These are phyloP conservation scores for Chalciporus piperatus DNA, from an alignment of 768 basidiomycete species.

Conservation along the genomic window DNA sequence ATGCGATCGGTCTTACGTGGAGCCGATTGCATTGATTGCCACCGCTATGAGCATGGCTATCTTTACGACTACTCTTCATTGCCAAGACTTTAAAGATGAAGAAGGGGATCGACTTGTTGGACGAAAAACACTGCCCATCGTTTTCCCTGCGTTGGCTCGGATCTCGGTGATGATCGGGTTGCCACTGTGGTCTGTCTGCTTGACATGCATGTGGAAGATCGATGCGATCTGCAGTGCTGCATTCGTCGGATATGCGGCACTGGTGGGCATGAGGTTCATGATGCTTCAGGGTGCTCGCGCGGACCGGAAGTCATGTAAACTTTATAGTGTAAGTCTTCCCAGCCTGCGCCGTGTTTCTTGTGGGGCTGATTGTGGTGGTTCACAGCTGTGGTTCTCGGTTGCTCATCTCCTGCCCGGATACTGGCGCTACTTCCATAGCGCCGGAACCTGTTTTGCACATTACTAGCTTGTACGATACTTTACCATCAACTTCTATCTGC, in stretches of 20 bases:
- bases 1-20: constrained; percentile 20
- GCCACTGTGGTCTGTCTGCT: constrained; percentile 30
- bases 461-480: constrained; percentile 12
- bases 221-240: constrained; percentile 25
- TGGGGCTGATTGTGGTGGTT: background rate
- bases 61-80: constrained; percentile 36
- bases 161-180: constrained; percentile 25
- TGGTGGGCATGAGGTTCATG: constrained; percentile 28
- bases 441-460: constrained; percentile 7
- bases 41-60: constrained; percentile 30
- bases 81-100: constrained; percentile 39
- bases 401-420: constrained; percentile 31
- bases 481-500: constrained; percentile 5
- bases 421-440: constrained; percentile 26
- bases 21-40: constrained; percentile 27
- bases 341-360: background rate
- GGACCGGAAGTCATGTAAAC: constrained; percentile 27
- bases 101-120: constrained; percentile 40
- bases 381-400: constrained; percentile 32
- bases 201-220: constrained; percentile 26
- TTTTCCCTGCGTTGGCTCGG: constrained; percentile 34
- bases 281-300: constrained; percentile 18
- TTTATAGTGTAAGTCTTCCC: constrained; percentile 29
- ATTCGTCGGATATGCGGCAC: constrained; percentile 24
- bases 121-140: constrained; percentile 44